These are phyloP conservation scores for Auriscalpium vulgare DNA, from an alignment of 768 basidiomycete species.

Conservation along the genomic window DNA sequence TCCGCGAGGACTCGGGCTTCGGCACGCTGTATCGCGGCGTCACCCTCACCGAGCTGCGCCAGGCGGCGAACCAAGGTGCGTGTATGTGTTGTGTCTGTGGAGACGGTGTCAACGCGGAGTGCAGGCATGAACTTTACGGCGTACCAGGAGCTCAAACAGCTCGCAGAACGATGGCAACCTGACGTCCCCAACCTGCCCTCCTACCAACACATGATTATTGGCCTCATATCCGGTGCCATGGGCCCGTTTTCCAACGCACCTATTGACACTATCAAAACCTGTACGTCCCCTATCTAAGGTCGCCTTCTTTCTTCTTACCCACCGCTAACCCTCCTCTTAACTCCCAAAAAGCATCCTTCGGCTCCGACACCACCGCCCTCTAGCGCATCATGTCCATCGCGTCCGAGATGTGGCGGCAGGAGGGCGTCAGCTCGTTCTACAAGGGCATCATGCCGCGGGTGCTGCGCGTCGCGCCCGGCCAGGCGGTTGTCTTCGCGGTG, in stretches of 20 bases:
- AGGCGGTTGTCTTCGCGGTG: conserved; percentile 95
- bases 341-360: conserved; percentile 66
- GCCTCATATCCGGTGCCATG: conserved; percentile 94
- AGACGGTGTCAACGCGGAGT: neutral
- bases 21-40: conserved; percentile 87
- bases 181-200: conserved; percentile 74
- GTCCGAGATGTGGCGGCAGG: conserved; percentile 86
- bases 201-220: conserved; percentile 93
- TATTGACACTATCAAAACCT: conserved; percentile 91
- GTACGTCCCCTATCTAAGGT: conserved; percentile 33
- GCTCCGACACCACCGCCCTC: conserved; percentile 68
- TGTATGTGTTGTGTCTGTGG: neutral
- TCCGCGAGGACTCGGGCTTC: conserved; percentile 88
- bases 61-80: conserved; percentile 94
- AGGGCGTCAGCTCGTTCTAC: conserved; percentile 89
- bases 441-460: conserved; percentile 98
- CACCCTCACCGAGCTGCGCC: conserved; percentile 83
- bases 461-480: conserved; percentile 91
- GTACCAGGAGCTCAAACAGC: conserved; percentile 92
- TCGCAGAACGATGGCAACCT: conserved; percentile 73
- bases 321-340: neutral
- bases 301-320: no score
- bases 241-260: conserved; percentile 98
- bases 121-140: conserved; percentile 94
- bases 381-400: conserved; percentile 76